Conservation (phyloP, 2,329 filamentous ascomycete genomes). For the Aspergillus sp. region DNA sequence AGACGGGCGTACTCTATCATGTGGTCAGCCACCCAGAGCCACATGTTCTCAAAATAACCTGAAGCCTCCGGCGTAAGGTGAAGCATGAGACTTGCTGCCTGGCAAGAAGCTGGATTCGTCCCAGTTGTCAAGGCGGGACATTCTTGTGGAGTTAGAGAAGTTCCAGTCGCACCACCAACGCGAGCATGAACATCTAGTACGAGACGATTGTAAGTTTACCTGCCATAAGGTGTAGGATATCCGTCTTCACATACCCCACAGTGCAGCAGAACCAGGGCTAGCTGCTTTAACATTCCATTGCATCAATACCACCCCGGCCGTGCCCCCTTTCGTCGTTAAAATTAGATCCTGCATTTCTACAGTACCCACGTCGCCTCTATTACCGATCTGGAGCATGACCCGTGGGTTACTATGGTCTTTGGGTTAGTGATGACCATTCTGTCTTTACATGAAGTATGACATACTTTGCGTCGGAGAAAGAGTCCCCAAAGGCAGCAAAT, state of each 20-base stretch:
- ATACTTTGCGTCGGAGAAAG: conserved; percentile 39
- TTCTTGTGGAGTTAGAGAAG: conserved; percentile 4
- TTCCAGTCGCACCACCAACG: conserved; percentile 7
- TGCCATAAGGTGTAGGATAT: neutral
- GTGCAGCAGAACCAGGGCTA: neutral
- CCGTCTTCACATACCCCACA: neutral
- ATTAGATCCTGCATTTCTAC: conserved; percentile 45
- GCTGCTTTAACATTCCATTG: conserved; percentile 35
- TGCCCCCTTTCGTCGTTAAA: conserved; percentile 31
- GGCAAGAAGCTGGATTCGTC: neutral
- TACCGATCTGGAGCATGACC: conserved; percentile 54
- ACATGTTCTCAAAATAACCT: conserved; percentile 12
- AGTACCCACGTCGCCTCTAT: conserved; percentile 46
- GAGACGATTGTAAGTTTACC: neutral
- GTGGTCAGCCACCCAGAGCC: conserved; percentile 10
- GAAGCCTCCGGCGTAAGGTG: conserved; percentile 5
- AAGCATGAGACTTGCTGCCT: conserved; percentile 7
- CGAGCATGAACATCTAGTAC: conserved; percentile 7
- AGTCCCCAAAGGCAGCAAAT: conserved; percentile 48
- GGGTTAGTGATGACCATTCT: neutral
- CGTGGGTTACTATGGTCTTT: conserved; percentile 36
- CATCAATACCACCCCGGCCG: conserved; percentile 36
- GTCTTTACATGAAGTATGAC: neutral
- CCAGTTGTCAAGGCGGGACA: neutral
- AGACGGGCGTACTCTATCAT: conserved; percentile 8